Base-by-base conservation (phyloP, 78 protist genomes). In the Ministeria vibrans region DNA sequence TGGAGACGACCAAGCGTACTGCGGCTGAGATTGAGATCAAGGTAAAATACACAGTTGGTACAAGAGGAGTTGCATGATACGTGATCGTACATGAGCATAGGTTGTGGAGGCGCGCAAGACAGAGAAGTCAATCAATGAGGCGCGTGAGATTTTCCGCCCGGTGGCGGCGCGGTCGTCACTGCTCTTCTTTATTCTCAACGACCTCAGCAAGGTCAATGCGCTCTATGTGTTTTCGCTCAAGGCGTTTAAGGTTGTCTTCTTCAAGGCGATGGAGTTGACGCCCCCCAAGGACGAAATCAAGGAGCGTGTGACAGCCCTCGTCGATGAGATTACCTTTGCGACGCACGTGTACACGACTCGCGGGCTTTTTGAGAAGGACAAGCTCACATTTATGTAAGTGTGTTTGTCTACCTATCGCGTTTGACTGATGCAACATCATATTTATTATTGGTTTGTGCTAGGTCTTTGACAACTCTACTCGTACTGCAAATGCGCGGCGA, bases 281-380 rank as follows among this genome's bases (percentile, higher is more conserved):
- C n/a, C 28, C 34, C 23, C 42, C 22, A 5, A 5, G 28, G 71
- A 59, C 39, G 64, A 59, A 20, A 44, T 78, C 30, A 39, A 44
- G 36, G 77, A 27, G 39, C 69, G 91, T 6, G 45, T 77, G n/a
- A 68, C 6, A 20, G 0, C 22, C 15, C 66, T 92, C 38, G 34
- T 70, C 11, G 77, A 88, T 4, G 0, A 41, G 27, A 72, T 83
- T 79, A 88, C 91, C 4, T n/a, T 23, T 46, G 0, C 45, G 22
- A 27, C 87, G 68, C 91, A 49, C 85, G 41, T 1, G 27, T 80
- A 74, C 73, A 79, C 85, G 39, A 88, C 92, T 36, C 76, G 93
- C 1, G 97, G 95, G 27, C 88, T 94, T 4, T 94, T 94, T 42
- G 94, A 87, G 81, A 36, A 53, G 23, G 92, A 94, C 84, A 91